These are phyloP conservation scores for Dendrocalamus latiflorus DNA, from an alignment of 202 grass and related monocot genomes.

Conservation along the genomic window DNA sequence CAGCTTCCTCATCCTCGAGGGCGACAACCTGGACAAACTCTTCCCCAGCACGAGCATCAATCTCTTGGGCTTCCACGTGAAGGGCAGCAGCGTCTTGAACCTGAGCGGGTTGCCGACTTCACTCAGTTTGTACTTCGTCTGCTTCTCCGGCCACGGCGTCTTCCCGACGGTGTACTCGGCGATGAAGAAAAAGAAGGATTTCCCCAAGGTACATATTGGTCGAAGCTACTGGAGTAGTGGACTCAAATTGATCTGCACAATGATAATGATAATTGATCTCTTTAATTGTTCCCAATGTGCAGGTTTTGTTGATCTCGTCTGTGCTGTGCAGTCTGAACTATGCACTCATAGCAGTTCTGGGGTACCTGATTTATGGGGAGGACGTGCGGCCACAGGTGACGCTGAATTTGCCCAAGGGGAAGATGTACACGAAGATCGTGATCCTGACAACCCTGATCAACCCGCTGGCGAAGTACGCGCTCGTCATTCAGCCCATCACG, in stretches of 20 bases:
- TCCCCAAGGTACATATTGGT: too few relatives aligned
- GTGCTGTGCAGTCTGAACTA: constrained; percentile 39
- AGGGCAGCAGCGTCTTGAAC: constrained; percentile 30
- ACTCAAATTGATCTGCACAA: too few relatives aligned
- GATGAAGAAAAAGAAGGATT: too few relatives aligned
- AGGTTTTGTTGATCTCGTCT: constrained; percentile 43
- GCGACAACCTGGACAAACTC: constrained; percentile 73
- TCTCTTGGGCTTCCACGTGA: background rate
- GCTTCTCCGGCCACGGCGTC: constrained; percentile 62
- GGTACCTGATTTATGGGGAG: constrained; percentile 46
- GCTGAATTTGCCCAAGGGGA: constrained; percentile 50
- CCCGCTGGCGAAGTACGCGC: constrained; percentile 54
- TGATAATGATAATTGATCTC: too few relatives aligned
- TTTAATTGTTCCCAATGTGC: background rate
- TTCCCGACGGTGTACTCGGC: constrained; percentile 69
- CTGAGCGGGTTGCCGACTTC: constrained; percentile 38
- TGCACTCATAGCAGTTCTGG: constrained; percentile 32
- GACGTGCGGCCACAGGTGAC: constrained; percentile 46
- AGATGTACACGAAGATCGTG: constrained; percentile 47
- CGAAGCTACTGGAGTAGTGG: too few relatives aligned
- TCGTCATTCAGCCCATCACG: constrained; percentile 48
- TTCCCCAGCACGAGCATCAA: constrained; percentile 31
- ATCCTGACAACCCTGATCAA: constrained; percentile 53
- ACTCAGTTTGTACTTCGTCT: constrained; percentile 63
- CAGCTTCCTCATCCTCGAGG: constrained; percentile 67